Base-by-base conservation (phyloP, 305 asterid species). In the Stenogyne calaminthoides region DNA sequence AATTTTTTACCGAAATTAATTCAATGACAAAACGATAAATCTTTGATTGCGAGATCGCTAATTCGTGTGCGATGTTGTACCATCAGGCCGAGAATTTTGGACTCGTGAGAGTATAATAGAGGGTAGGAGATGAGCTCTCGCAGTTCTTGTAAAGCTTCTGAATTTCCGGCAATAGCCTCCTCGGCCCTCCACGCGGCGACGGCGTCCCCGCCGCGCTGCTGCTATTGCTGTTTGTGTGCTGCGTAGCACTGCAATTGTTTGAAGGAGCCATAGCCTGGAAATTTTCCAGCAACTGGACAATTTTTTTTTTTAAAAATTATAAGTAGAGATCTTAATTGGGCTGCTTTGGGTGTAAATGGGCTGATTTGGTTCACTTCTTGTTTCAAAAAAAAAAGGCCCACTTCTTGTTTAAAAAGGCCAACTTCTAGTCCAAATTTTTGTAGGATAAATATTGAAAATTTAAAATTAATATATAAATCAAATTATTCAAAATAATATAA, bases 71-170 rank as follows among this genome's bases (percentile, higher is more conserved):
- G 40, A 71, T 62, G 64, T 49, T 47, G 57, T 82, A 93, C 98
- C 77, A 83, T 90, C 65, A 85, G 87, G 71, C 97, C 97, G 74
- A 94, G 91, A 44, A 79, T 81, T 67, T 80, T 80, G 56, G 97
- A 75, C 80, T 91, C 90, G 27, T 84, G 81, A 67, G 89, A 76
- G 83, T 88, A 92, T 37, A 81, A 86, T 16, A 82, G 67, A 61
- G 96, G 97, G 72, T 82, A 91, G 9, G 82, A 80, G 29, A 93
- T 85, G 73, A 89, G 88, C 80, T 91, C 96, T 62, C 97, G 81
- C 3, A 93, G 91, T 49, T 89, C 83, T 64, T 79, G 87, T 27
- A 93, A 69, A 34, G 96, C 96, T 76, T 87, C 97, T 1, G 51
- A 60, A 67, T 87, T 89, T 2, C 98, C 98, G 0, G 96, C 96